Percentiles rank a stretch among this genome's conserved stretches.
phyloP scores from a whole-genome alignment of 441 rosid genomes.

The Pelargonium exstipulatum region DNA sequence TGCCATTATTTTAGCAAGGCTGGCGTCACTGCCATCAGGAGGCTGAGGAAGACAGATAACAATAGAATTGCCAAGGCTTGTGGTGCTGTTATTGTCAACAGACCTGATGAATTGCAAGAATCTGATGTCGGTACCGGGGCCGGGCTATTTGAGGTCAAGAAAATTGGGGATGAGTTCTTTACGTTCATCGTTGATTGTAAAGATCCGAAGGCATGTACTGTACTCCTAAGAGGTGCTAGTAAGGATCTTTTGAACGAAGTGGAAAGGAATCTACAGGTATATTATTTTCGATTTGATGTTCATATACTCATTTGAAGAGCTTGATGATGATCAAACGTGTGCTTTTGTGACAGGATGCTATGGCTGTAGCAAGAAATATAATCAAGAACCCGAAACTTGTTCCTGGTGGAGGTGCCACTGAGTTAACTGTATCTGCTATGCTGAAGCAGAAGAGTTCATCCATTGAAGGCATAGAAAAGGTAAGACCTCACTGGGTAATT shows the following conservation, averaged over 20 bases:
- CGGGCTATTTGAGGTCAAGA: constrained; percentile 26
- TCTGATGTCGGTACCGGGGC: constrained; percentile 29
- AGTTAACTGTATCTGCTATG: constrained; percentile 25
- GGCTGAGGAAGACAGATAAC: constrained; percentile 27
- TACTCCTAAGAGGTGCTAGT: constrained; percentile 26
- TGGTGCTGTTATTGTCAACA: constrained; percentile 25
- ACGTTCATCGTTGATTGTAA: constrained; percentile 26
- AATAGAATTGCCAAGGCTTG: constrained; percentile 29
- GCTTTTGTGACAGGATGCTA: constrained; percentile 21
- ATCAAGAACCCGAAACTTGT: constrained; percentile 26
- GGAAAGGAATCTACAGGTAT: constrained; percentile 23
- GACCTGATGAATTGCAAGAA: constrained; percentile 28
- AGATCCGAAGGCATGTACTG: constrained; percentile 26
- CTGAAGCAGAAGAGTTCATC: constrained; percentile 27
- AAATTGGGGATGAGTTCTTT: constrained; percentile 30
- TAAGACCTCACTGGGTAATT: background rate
- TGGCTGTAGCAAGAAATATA: constrained; percentile 28
- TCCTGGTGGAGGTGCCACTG: constrained; percentile 27
- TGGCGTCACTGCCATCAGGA: constrained; percentile 28
- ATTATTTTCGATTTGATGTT: background rate
- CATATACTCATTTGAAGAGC: background rate
- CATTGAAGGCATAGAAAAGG: constrained; percentile 28
- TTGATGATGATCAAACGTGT: background rate
- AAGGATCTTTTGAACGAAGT: constrained; percentile 20
- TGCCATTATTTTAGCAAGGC: constrained; percentile 28